Percentiles rank a stretch among this genome's conserved stretches.
phyloP scores from a whole-genome alignment of 2,329 filamentous ascomycete genomes.

The Sphaerulina musiva region DNA sequence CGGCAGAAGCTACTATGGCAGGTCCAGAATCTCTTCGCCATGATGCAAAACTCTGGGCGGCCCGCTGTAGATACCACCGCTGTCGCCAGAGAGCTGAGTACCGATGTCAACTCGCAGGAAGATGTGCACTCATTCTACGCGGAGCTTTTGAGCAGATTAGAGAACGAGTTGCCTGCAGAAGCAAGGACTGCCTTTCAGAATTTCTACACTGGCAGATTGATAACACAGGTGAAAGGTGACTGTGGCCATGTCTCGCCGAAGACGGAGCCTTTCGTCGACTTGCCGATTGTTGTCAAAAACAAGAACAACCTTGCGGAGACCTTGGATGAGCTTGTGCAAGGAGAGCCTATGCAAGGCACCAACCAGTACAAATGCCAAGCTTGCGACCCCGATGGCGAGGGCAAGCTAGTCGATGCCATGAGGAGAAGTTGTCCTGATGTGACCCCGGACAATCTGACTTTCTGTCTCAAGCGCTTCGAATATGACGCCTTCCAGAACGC shows the following conservation, averaged over 20 bases:
- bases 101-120: constrained; percentile 89
- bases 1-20: constrained; percentile 63
- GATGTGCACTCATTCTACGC: constrained; percentile 98
- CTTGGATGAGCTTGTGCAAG: constrained; percentile 88
- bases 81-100: constrained; percentile 69
- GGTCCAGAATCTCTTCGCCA: constrained; percentile 74
- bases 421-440: constrained; percentile 83
- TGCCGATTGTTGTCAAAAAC: constrained; percentile 94
- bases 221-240: constrained; percentile 92
- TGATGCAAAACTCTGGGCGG: constrained; percentile 74
- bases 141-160: constrained; percentile 83
- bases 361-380: constrained; percentile 97
- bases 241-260: constrained; percentile 89
- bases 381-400: constrained; percentile 58
- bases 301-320: constrained; percentile 80
- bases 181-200: constrained; percentile 67
- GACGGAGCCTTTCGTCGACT: constrained; percentile 83
- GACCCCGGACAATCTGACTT: constrained; percentile 87
- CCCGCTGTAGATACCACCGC: constrained; percentile 66
- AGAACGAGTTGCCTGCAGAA: constrained; percentile 64
- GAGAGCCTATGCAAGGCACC: constrained; percentile 91
- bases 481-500: constrained; percentile 65
- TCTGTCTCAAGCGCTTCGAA: constrained; percentile 85
- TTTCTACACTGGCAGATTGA: constrained; percentile 85
- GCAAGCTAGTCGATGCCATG: constrained; percentile 73